Evolutionary conservation across 129 eudicot species (phyloP), one percentile per base, ranked within the genome.

Genomic region (Flaveria trinervia): DNA sequence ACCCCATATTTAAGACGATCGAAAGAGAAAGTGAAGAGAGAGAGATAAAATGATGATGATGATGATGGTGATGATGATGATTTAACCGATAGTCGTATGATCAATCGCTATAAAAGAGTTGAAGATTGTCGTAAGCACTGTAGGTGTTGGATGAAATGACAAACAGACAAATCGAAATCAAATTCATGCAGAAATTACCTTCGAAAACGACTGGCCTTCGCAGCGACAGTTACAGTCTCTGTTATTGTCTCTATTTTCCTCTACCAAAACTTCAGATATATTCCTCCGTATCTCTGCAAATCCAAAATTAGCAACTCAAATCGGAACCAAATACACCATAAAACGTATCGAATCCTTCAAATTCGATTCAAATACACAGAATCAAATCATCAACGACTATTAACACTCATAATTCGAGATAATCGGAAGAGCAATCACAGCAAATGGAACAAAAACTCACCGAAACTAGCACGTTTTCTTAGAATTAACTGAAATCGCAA

Each of bases 131-230:
- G 86, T 68, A 68, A 56, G 82, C 81, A 70, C 61, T 57, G 78
- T 66, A 86, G 77, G 78, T 78, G 76, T 48, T 65, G 55, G 77
- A 28, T 46, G 66, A 75, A 78, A 43, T 57, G 68, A 79, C 66
- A 68, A 49, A 75, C 49, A 75, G 77, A 82, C 82, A 82, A 78
- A 79, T 74, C 61, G 73, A 67, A 62, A 75, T 72, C 36, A 30
- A 75, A 81, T 56, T 76, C 65, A 67, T 72, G 30, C 68, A 79
- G 50, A 64, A 75, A 13, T 54, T 76, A 77, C 76, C 67, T 80
- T 72, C 83, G 86, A 84, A 52, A 80, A 76, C 87, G 87, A 76
- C 84, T 44, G 60, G 67, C 87, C 82, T 74, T 75, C 43, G 60
- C 80, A 64, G 72, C 23, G 60, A 65, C 83, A 39, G 73, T 26